Evolutionary conservation across 371 early-diverging fungal species (phyloP).

Genomic region (Apophysomyces elegans): DNA sequence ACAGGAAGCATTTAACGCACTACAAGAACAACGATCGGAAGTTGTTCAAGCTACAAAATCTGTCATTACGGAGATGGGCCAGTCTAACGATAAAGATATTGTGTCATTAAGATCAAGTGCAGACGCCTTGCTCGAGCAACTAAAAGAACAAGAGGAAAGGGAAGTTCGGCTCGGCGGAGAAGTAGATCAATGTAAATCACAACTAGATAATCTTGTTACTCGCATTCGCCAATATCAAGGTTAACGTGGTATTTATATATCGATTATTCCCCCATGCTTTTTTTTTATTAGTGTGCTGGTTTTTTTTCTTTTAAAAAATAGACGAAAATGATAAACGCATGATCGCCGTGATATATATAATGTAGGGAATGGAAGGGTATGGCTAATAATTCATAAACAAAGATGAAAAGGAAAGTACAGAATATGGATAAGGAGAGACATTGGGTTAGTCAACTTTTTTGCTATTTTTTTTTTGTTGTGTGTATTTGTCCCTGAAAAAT

Average conservation of each 20-base stretch:
- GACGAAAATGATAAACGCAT: not conserved
- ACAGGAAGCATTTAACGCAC: not conserved
- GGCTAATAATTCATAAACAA: not conserved
- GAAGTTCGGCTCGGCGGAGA: not conserved
- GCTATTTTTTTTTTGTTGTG: too few relatives aligned
- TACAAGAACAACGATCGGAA: not conserved
- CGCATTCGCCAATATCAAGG: constrained; percentile 13
- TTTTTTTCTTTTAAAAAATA: constrained; percentile 1
- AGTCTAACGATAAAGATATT: not conserved
- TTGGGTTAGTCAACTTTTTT: not conserved
- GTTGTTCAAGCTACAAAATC: not conserved
- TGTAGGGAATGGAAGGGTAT: constrained; percentile 9
- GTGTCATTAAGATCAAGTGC: not conserved
- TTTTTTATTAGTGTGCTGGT: constrained; percentile 6
- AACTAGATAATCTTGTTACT: constrained; percentile 14
- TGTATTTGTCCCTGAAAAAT: not conserved
- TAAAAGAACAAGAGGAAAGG: constrained; percentile 8
- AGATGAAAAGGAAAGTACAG: not conserved
- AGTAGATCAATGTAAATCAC: constrained; percentile 12
- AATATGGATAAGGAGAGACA: constrained; percentile 1
- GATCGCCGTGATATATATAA: not conserved
- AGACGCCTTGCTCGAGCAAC: not conserved
- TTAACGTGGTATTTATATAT: not conserved
- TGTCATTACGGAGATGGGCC: not conserved
- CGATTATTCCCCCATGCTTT: constrained; percentile 5